A percentile compares a stretch with the other conserved stretches of the same genome.
phyloP scores from a whole-genome alignment of 441 rosid species.

The Hura crepitans region DNA sequence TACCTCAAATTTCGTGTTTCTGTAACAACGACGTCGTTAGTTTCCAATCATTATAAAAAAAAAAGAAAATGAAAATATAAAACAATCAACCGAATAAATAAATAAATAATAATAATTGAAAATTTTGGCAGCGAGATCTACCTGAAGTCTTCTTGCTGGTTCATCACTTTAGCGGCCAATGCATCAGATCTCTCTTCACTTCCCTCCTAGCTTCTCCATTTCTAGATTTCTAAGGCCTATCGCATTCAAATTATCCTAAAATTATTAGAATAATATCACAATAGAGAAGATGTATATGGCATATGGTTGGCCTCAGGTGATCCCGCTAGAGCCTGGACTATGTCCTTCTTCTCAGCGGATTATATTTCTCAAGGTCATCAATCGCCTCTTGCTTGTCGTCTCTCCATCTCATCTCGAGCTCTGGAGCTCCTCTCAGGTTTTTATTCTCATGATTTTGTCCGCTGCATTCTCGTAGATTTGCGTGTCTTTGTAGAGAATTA shows the following conservation, averaged over 20 bases:
- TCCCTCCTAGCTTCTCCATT: background rate
- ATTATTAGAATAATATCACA: background rate
- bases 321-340: slow-evolving; percentile 58
- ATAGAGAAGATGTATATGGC: slow-evolving; percentile 69
- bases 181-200: slow-evolving; percentile 22
- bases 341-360: slow-evolving; percentile 71
- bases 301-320: slow-evolving; percentile 98
- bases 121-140: slow-evolving; percentile 13
- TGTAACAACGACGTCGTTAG: too few relatives aligned
- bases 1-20: too few relatives aligned
- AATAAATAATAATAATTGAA: background rate
- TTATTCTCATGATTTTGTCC: background rate
- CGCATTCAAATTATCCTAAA: background rate
- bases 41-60: background rate
- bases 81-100: too few relatives aligned
- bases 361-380: slow-evolving; percentile 63
- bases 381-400: slow-evolving; percentile 62
- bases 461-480: background rate
- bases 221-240: slow-evolving; percentile 8
- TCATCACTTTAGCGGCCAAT: background rate
- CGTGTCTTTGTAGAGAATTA: background rate
- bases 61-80: background rate
- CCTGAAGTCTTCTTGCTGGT: slow-evolving; percentile 2
- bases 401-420: slow-evolving; percentile 86
- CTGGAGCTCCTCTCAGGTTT: slow-evolving; percentile 91